Base-by-base conservation (phyloP, 108 stramenopile species). In the Mayamaea pseudoterrestris region DNA sequence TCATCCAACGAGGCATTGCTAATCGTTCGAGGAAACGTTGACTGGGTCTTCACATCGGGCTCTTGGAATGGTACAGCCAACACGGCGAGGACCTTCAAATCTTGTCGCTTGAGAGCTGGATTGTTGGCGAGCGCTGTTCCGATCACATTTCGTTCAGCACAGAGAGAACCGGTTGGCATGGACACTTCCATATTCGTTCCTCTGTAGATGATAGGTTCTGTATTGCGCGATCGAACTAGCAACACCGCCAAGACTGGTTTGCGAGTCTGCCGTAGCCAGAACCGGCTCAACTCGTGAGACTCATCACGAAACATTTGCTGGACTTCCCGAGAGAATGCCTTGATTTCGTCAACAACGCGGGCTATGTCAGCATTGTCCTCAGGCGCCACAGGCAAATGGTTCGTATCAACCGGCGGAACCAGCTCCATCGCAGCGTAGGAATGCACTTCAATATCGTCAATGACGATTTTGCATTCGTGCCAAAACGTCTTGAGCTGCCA, bases 181-280 rank as follows among this genome's bases (percentile, higher is more conserved):
- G 80, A 83, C 11, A 95, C 94, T 70, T 98, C 97, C 93, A 98
- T 91, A 63, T 98, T 98, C 35, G 92, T 94, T 8, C 95, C 97
- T 40, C 94, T 62, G 59, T 90, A 97, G 40, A 94, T 50, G 17
- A 83, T 53, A 40, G 25, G 35, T 0, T 68, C 81, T 7, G 26
- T 39, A 3, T 72, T 60, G n/a, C 53, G 52, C 36, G 53, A 67
- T 34, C 82, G 75, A 17, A 95, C 93, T 16, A 95, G 66, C 42
- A 98, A 66, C 7, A 98, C 91, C n/a, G 95, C 89, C 30, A 98
- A 71, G 5, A 98, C 97, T n/a, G 90, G 87, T 50, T 95, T 95
- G 39, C 73, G 86, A 7, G 94, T 78, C 62, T 98, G 96, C 29
- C 97, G 76, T 44, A 96, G 57, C 97, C 97, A 98, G 65, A 98